Base-by-base conservation (phyloP, 2,329 filamentous ascomycete genomes). In the Nemania bipapillata region DNA sequence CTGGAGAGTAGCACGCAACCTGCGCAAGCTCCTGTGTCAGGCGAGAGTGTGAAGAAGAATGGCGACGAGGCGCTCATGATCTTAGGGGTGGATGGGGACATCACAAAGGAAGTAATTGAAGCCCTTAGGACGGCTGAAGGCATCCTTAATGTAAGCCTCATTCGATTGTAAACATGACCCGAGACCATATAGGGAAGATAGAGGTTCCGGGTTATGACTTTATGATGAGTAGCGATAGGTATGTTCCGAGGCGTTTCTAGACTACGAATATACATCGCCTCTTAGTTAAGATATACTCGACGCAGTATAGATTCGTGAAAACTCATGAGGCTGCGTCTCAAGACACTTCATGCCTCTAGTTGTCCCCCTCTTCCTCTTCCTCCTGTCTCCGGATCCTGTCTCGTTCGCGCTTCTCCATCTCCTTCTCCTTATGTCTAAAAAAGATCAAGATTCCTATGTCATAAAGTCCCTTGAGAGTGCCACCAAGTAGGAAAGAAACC, bases 21-120 rank as follows among this genome's bases (percentile, higher is more conserved):
- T 40, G 30, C 30, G 9, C 57, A 49, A 35, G 28, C 26, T 3
- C 49, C 57, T 40, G 12, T 20, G 4, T 42, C 20, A 60, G 73
- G 68, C 35, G 65, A 59, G 11, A 73, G 76, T 12, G 53, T 17
- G 30, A 80, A 78, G 30, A 81, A 79, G 24, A 73, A 65, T 49
- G 77, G 80, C 56, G 88, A 89, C 50, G 92, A 95, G 80, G 92
- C 92, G 9, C 80, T 95, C 72, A 95, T 95, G 92, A 94, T 95
- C 74, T 74, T 95, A 58, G 91, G 92, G 0, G 88, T 95, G 9
- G 89, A 91, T 75, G 86, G 87, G 2, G 83, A 85, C 3, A 88
- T 94, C 20, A 86, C 85, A 0, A 85, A 85, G 62, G 85, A 88
- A 37, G 83, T 89, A 4, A 72, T 87, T 52, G 80, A 81, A 4